Base-by-base conservation (phyloP, 371 early-diverging fungal genomes). In the Mortierella sp. region DNA sequence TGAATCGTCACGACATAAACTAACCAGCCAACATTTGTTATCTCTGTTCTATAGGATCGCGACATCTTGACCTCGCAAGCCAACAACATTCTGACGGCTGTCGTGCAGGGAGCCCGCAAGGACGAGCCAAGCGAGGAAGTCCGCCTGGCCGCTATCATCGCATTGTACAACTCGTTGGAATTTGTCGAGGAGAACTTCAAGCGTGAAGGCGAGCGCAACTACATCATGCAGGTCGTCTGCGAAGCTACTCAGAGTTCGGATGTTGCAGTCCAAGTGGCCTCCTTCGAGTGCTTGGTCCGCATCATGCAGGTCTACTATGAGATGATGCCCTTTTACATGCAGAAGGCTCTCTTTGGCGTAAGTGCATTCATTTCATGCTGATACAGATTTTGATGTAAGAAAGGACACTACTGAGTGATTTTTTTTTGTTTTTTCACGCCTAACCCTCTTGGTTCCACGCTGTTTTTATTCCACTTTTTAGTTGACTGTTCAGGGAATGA, bases 201-300 rank as follows among this genome's bases (percentile, higher is more conserved):
- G 66, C 88, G 92, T 44, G 95, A 95, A 88, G 93, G 92, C 72
- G 98, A 99, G 86, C 91, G 99, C 73, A 97, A 99, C 87, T 96
- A 94, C 72, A 97, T 99, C 71, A 99, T 99, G 99, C 95, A 96
- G 83, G 93, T 97, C n/a, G 96, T 99, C 16, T 99, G 98, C 85
- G 97, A 97, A 82, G 96, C 96, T 39, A 96, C 97, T 29, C 96
- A 96, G 88, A 91, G 93, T 80, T 79, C 87, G 34, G 91, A 93
- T 53, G 89, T 82, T 31, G 90, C 89, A 44, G 93, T 98, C 48
- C 94, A 96, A 79, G 93, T 94, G 22, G 92, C 93, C 26, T 95
- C 97, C 10, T 98, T 95, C 79, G 96, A 99, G 87, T 97, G 97
- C 87, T 89, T 99, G 86, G 97, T 97, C 47, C 93, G 95, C 74